Evolutionary conservation across 73 alveolate genomes (phyloP), one percentile per base, ranked within the genome.

Genomic region (Blepharisma stoltei): DNA sequence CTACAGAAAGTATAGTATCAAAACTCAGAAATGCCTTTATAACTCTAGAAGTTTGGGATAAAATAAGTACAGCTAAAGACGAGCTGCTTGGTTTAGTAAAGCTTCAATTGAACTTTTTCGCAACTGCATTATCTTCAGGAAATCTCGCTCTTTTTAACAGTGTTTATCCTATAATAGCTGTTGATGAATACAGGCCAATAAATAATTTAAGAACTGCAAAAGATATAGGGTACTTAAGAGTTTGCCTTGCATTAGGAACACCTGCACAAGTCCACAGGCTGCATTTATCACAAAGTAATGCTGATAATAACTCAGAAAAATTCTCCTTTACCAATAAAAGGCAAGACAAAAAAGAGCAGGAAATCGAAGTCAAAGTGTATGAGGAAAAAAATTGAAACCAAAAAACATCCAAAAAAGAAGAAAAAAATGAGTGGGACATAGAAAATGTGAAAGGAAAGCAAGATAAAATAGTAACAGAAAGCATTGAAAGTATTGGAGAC

Each of bases 11-110:
- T 37, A 79, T 71, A 37, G 53, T 83, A 43, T 60, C 43, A 5
- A 79, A 69, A 55, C 78, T 88, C 1, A 46, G 78, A 45, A 88
- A 54, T 32, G 78, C 83, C 47, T 41, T 60, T 25, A 78, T 88
- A 46, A 50, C 84, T 21, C 65, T 88, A 6, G 95, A 88, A 80
- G 89, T 88, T 7, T 88, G 95, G 92, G 90, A 88, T 67, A 55
- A 82, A 52, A 37, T 48, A 6, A 20, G 54, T 48, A 79, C 89
- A 38, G 81, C 84, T 23, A 55, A 84, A 53, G 89, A 84, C 7
- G 81, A 79, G 25, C 79, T 86, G 18, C 48, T 88, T 43, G 95
- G 95, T 1, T 44, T 71, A 7, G 80, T 77, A 2, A 84, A 80
- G 55, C 81, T 88, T 6, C 87, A 89, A 9, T 82, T 88, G 20